phyloP scores from a whole-genome alignment of 192 early-diverging fungal species.

The Coemansia sp. region DNA sequence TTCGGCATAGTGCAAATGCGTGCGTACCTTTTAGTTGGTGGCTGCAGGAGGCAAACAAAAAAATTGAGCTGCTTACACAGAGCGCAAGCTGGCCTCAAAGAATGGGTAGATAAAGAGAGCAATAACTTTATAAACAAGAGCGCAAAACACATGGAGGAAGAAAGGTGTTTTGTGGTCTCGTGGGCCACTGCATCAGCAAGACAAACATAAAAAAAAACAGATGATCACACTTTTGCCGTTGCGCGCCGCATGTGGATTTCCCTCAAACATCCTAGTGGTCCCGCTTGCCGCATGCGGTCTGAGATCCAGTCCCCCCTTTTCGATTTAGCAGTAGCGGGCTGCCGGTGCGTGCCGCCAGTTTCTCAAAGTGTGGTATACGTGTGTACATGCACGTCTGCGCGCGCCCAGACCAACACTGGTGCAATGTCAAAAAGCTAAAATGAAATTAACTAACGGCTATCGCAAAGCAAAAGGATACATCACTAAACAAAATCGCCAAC shows the following conservation, averaged over 20 bases:
- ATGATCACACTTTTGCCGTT: background rate
- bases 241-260: background rate
- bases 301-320: background rate
- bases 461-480: background rate
- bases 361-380: background rate
- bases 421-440: too few relatives aligned
- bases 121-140: background rate
- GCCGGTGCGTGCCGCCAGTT: background rate
- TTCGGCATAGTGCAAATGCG: background rate
- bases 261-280: background rate
- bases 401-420: background rate
- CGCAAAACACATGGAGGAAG: background rate
- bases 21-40: background rate
- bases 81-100: too few relatives aligned
- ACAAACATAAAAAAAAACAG: slow-evolving; percentile 1
- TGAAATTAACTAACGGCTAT: too few relatives aligned
- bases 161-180: background rate
- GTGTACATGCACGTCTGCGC: background rate
- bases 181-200: background rate
- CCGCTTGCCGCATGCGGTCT: background rate
- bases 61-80: too few relatives aligned
- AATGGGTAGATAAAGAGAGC: too few relatives aligned
- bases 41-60: background rate
- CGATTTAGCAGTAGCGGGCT: background rate
- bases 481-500: slow-evolving; percentile 3